phyloP scores from a whole-genome alignment of 768 basidiomycete species.

The Flagelloscypha sp. region DNA sequence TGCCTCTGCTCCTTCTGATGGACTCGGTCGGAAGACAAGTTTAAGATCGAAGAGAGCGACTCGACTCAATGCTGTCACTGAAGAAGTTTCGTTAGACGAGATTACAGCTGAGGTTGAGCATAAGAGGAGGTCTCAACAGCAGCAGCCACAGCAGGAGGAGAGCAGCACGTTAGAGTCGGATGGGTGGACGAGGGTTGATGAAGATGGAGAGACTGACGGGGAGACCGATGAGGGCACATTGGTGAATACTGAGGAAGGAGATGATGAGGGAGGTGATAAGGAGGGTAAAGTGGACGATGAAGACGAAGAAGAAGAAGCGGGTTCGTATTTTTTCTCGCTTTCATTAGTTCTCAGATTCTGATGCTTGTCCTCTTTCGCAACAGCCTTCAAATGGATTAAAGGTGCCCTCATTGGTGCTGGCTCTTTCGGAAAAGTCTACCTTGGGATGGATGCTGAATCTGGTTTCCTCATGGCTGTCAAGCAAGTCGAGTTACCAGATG shows the following conservation, averaged over 20 bases:
- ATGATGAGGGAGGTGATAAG: slow-evolving; percentile 28
- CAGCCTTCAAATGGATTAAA: slow-evolving; percentile 93
- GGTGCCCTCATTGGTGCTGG: slow-evolving; percentile 93
- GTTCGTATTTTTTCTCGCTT: neutral
- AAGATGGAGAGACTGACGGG: slow-evolving; percentile 19
- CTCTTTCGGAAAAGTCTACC: slow-evolving; percentile 91
- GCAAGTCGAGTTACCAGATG: slow-evolving; percentile 87
- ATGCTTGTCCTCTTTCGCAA: no score
- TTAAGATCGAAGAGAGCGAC: no score
- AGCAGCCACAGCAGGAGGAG: slow-evolving; percentile 26
- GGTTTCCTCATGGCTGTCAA: slow-evolving; percentile 96
- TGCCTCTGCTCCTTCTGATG: no score
- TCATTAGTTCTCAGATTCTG: no score
- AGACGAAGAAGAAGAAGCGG: slow-evolving; percentile 33
- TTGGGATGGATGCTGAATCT: slow-evolving; percentile 88
- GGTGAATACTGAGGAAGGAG: slow-evolving; percentile 27
- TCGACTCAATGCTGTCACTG: no score
- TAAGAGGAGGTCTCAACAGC: slow-evolving; percentile 39
- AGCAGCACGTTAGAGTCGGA: no score
- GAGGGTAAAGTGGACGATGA: slow-evolving; percentile 40
- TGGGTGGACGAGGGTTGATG: slow-evolving; percentile 42
- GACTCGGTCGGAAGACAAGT: no score
- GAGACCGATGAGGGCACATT: slow-evolving; percentile 25
- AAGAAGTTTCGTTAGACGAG: no score
- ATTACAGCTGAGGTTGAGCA: slow-evolving; percentile 91